Conservation (phyloP, 441 rosid genomes). For the Iberis amara region DNA sequence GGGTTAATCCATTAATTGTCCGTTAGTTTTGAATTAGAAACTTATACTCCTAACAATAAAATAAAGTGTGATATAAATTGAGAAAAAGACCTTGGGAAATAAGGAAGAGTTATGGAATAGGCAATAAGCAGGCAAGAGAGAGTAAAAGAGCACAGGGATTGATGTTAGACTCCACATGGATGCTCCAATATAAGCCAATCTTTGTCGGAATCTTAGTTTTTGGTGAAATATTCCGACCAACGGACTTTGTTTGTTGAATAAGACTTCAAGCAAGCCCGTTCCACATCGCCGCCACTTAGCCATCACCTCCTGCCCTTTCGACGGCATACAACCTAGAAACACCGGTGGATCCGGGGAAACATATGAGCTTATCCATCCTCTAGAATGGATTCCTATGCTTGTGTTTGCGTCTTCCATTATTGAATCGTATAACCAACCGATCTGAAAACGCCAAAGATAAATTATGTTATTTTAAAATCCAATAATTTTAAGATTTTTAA, state of each 20-base stretch:
- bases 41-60: too few species aligned
- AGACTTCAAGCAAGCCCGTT: constrained; percentile 24
- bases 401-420: constrained; percentile 26
- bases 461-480: too few species aligned
- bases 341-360: constrained; percentile 25
- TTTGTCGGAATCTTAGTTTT: constrained; percentile 27
- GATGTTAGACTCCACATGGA: constrained; percentile 23
- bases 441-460: constrained; percentile 8
- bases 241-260: constrained; percentile 29
- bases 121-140: constrained; percentile 32
- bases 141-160: constrained; percentile 26
- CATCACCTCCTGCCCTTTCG: constrained; percentile 25
- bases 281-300: constrained; percentile 27
- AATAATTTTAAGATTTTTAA: too few species aligned
- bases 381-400: constrained; percentile 44
- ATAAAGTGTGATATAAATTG: neutral
- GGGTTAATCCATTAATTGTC: too few species aligned
- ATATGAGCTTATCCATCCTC: constrained; percentile 46
- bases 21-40: too few species aligned
- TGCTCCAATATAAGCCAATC: constrained; percentile 14
- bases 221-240: constrained; percentile 10
- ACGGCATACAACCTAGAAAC: constrained; percentile 28
- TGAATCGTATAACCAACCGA: constrained; percentile 34
- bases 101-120: constrained; percentile 26
- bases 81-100: constrained; percentile 25